Evolutionary conservation across 768 basidiomycete species (phyloP).

Genomic region (Mycena chlorophos): DNA sequence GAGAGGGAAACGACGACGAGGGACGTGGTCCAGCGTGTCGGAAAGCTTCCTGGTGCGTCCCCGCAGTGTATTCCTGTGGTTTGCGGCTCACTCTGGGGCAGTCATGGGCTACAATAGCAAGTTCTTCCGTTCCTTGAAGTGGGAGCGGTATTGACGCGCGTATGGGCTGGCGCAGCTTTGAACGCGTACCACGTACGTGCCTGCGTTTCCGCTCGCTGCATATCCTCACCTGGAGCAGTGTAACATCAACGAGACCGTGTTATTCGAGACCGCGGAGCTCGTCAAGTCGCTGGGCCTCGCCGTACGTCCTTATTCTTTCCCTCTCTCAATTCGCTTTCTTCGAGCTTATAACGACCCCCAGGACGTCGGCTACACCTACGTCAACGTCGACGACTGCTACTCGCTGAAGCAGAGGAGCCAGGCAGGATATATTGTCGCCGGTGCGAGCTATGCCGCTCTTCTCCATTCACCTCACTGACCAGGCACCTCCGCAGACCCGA

Average conservation of each 20-base stretch:
- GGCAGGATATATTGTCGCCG: constrained; percentile 56
- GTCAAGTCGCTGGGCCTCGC: constrained; percentile 54
- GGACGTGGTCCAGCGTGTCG: constrained; percentile 25
- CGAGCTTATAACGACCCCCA: constrained; percentile 24
- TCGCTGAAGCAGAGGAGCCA: constrained; percentile 55
- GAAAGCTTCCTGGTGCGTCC: constrained; percentile 38
- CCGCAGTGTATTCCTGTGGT: not conserved
- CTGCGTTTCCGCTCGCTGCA: not conserved
- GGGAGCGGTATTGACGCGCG: not conserved
- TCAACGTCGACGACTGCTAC: constrained; percentile 69
- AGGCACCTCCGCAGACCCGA: constrained; percentile 38
- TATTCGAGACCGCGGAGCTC: constrained; percentile 49
- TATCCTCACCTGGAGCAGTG: constrained; percentile 40
- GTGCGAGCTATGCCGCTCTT: constrained; percentile 36
- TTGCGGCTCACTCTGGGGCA: constrained; percentile 22
- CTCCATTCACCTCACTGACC: not conserved
- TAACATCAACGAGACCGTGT: constrained; percentile 54
- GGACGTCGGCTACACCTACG: constrained; percentile 58
- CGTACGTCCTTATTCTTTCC: constrained; percentile 32
- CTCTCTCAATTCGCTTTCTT: too few relatives aligned
- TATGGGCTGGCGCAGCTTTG: constrained; percentile 47
- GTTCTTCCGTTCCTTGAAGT: constrained; percentile 23
- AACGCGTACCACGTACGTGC: constrained; percentile 61
- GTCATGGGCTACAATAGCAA: constrained; percentile 67
- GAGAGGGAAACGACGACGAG: not conserved